Percentiles rank a stretch among this genome's conserved stretches.
These are phyloP conservation scores for Suillus lakei DNA, from an alignment of 768 basidiomycete genomes.

Conservation along the genomic window DNA sequence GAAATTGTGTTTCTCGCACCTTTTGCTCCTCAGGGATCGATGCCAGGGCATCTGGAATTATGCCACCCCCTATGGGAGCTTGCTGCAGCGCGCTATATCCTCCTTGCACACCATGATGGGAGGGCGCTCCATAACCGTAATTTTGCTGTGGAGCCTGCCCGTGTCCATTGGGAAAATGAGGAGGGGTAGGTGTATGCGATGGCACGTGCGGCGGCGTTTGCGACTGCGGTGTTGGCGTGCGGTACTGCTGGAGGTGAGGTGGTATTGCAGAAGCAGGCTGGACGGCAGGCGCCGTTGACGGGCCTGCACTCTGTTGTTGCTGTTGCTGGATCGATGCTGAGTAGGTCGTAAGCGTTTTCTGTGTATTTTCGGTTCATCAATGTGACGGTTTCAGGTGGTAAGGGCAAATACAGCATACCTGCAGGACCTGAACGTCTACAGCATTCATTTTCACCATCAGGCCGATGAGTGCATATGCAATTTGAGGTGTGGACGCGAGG, in stretches of 20 bases:
- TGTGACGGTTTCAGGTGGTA: neutral
- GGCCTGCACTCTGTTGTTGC: constrained; percentile 21
- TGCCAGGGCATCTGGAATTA: constrained; percentile 57
- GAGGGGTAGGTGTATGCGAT: constrained; percentile 12
- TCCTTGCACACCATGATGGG: constrained; percentile 22
- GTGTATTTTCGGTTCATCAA: constrained; percentile 7
- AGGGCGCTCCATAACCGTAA: constrained; percentile 14
- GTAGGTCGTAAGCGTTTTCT: constrained; percentile 70
- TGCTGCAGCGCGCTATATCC: constrained; percentile 26
- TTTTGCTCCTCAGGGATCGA: constrained; percentile 73
- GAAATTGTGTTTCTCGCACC: constrained; percentile 27
- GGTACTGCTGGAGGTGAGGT: constrained; percentile 42
- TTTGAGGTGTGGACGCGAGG: constrained; percentile 73
- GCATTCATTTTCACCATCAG: constrained; percentile 82
- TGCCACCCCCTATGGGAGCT: constrained; percentile 16
- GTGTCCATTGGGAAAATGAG: constrained; percentile 28
- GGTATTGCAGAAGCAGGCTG: constrained; percentile 49
- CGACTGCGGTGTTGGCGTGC: constrained; percentile 40
- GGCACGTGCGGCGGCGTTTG: constrained; percentile 30
- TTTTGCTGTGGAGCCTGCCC: constrained; percentile 32
- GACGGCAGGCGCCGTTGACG: constrained; percentile 19
- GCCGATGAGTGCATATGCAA: constrained; percentile 75
- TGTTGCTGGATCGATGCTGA: constrained; percentile 21
- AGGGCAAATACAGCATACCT: constrained; percentile 46
- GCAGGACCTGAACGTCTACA: constrained; percentile 74